A percentile compares a stretch with the other conserved stretches of the same genome.
These are phyloP conservation scores for Acarospora socialis DNA, from an alignment of 2,329 filamentous ascomycete genomes.

Conservation along the genomic window DNA sequence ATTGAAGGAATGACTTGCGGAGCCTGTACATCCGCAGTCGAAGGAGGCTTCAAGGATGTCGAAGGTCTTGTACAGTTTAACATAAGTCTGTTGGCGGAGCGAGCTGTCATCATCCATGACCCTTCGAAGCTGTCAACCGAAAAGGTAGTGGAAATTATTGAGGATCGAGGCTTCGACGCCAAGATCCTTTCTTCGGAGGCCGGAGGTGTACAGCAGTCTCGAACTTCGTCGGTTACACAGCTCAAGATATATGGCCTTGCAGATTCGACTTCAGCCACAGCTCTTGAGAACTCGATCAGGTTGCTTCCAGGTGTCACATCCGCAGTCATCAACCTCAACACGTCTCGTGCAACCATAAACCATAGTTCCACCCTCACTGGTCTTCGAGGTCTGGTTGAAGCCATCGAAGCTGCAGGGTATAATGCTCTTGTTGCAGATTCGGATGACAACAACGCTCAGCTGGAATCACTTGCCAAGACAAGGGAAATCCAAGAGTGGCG, in stretches of 20 bases:
- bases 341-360: slow-evolving; percentile 56
- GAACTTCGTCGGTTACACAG: slow-evolving; percentile 48
- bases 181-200: slow-evolving; percentile 62
- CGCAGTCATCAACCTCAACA: slow-evolving; percentile 59
- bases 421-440: slow-evolving; percentile 83
- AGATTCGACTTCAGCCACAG: slow-evolving; percentile 55
- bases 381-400: slow-evolving; percentile 67
- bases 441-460: slow-evolving; percentile 91
- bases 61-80: slow-evolving; percentile 80
- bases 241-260: slow-evolving; percentile 73
- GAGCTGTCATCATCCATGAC: slow-evolving; percentile 78
- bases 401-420: slow-evolving; percentile 66
- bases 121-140: slow-evolving; percentile 53
- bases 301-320: slow-evolving; percentile 56
- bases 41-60: slow-evolving; percentile 62
- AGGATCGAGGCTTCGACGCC: slow-evolving; percentile 81
- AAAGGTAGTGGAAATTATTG: slow-evolving; percentile 68
- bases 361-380: slow-evolving; percentile 61
- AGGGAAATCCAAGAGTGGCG: slow-evolving; percentile 92
- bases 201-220: slow-evolving; percentile 40
- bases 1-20: slow-evolving; percentile 98
- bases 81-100: slow-evolving; percentile 84
- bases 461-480: slow-evolving; percentile 91
- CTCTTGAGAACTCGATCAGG: slow-evolving; percentile 54
- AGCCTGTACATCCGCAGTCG: slow-evolving; percentile 84